Evolutionary conservation across 1,139 yeast genomes (phyloP).

Genomic region (Blastobotrys malaysiensis): DNA sequence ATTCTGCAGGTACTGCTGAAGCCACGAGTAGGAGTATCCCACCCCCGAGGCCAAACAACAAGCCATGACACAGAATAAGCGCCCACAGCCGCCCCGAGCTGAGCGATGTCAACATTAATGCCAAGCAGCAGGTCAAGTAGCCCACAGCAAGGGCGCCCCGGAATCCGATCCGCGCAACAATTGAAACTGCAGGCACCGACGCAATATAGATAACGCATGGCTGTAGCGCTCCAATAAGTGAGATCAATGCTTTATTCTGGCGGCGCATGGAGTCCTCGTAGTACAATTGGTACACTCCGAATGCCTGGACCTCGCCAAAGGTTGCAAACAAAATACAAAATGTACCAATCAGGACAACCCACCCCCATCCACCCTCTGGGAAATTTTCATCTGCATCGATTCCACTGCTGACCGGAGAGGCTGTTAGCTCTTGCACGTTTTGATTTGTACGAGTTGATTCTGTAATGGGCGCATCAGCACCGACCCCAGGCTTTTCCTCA

Average conservation of each 20-base stretch:
- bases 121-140: conserved; percentile 41
- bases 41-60: conserved; percentile 47
- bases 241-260: conserved; percentile 36
- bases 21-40: conserved; percentile 26
- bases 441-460: background rate
- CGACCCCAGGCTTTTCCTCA: background rate
- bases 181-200: conserved; percentile 44
- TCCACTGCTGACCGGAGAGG: conserved; percentile 3
- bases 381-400: conserved; percentile 14
- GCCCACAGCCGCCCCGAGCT: conserved; percentile 47
- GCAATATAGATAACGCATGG: conserved; percentile 43
- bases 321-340: conserved; percentile 20
- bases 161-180: conserved; percentile 45
- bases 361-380: conserved; percentile 24
- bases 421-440: background rate
- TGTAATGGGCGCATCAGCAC: background rate
- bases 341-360: conserved; percentile 26
- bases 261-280: conserved; percentile 42
- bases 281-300: conserved; percentile 55
- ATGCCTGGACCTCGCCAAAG: conserved; percentile 47
- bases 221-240: conserved; percentile 51
- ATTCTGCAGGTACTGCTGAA: conserved; percentile 35
- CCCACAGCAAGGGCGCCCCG: conserved; percentile 36
- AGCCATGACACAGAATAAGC: conserved; percentile 49
- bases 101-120: conserved; percentile 47